Conservation (phyloP, 768 basidiomycete genomes). For the Mycena galericulata region DNA sequence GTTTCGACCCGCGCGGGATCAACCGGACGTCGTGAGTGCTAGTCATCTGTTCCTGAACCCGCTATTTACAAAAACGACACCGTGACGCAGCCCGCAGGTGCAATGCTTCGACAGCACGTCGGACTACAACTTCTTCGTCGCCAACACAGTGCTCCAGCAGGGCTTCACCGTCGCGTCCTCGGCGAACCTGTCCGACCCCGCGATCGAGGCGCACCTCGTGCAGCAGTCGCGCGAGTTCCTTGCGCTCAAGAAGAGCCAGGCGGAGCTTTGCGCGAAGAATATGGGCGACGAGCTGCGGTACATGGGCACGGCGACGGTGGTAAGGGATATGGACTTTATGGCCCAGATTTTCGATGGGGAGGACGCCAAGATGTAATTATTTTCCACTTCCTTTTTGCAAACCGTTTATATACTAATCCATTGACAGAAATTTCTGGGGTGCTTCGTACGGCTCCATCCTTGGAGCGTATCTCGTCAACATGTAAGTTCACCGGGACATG, state of each 20-base stretch:
- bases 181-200: slow-evolving; percentile 29
- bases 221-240: slow-evolving; percentile 36
- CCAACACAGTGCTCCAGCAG: slow-evolving; percentile 40
- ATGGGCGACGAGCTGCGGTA: slow-evolving; percentile 40
- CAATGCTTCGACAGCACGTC: slow-evolving; percentile 30
- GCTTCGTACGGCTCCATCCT: slow-evolving; percentile 41
- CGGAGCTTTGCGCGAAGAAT: slow-evolving; percentile 34
- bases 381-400: neutral
- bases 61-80: neutral
- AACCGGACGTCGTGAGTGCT: slow-evolving; percentile 33
- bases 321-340: slow-evolving; percentile 43
- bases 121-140: slow-evolving; percentile 29
- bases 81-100: slow-evolving; percentile 27
- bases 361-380: slow-evolving; percentile 36
- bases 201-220: slow-evolving; percentile 33
- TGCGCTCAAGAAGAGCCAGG: slow-evolving; percentile 37
- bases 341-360: slow-evolving; percentile 35
- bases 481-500: slow-evolving; percentile 23
- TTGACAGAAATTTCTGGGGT: slow-evolving; percentile 37
- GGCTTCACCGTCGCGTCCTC: slow-evolving; percentile 36
- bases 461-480: slow-evolving; percentile 42
- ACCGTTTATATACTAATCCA: neutral
- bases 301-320: slow-evolving; percentile 42
- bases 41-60: too few relatives aligned
- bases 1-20: slow-evolving; percentile 45